These are phyloP conservation scores for Rhodotorula sp. DNA, from an alignment of 1,284 basidiomycete species.

Conservation along the genomic window DNA sequence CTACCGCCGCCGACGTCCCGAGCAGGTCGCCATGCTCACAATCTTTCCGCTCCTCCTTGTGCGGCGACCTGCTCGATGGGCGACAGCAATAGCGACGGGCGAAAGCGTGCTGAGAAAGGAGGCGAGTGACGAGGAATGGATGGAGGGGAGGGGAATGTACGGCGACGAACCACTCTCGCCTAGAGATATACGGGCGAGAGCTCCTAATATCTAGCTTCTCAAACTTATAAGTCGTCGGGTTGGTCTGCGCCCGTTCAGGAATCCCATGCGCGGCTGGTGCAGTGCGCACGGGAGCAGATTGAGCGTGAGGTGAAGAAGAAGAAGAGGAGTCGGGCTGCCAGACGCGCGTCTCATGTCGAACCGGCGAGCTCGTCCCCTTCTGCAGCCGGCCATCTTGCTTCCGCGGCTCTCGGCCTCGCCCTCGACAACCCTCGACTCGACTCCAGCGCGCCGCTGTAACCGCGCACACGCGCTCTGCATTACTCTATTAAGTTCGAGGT, in stretches of 20 bases:
- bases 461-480: too few relatives aligned
- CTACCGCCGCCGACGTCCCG: too few relatives aligned
- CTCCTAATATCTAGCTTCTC: conserved; percentile 4
- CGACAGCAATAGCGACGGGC: too few relatives aligned
- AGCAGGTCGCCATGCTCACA: too few relatives aligned
- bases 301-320: conserved; percentile 8
- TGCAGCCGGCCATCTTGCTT: too few relatives aligned
- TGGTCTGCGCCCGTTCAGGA: conserved; percentile 13
- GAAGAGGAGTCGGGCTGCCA: not conserved
- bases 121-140: not conserved
- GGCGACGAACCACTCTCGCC: conserved; percentile 5
- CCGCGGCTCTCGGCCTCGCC: too few relatives aligned
- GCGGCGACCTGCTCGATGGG: too few relatives aligned
- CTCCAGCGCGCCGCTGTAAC: too few relatives aligned
- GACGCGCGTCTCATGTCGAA: not conserved
- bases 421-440: too few relatives aligned
- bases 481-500: too few relatives aligned
- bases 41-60: too few relatives aligned
- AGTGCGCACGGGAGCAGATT: not conserved
- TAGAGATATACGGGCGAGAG: not conserved
- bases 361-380: not conserved
- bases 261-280: conserved; percentile 4
- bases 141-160: not conserved
- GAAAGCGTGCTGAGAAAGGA: too few relatives aligned
- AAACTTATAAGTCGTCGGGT: conserved; percentile 6